A percentile compares a stretch with the other conserved stretches of the same genome.
phyloP scores from a whole-genome alignment of 2,329 filamentous ascomycete species.

The Penicillium hordei region DNA sequence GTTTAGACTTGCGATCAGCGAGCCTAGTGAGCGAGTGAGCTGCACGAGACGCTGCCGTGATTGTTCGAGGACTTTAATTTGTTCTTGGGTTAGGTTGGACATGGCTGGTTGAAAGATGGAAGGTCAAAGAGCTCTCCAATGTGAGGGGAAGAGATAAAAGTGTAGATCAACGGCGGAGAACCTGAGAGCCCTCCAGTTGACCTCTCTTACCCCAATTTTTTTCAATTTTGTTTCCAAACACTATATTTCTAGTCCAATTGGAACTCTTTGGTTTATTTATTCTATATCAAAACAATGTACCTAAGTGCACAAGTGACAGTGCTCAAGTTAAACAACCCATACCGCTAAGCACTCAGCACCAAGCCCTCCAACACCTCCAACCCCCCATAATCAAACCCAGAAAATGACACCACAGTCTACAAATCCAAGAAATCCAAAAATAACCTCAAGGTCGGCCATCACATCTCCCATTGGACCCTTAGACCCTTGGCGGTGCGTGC shows the following conservation, averaged over 20 bases:
- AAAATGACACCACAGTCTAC: neutral
- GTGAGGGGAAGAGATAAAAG: conserved; percentile 5
- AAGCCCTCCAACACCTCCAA: neutral
- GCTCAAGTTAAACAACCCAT: neutral
- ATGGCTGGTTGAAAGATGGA: conserved; percentile 24
- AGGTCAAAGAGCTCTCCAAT: conserved; percentile 1
- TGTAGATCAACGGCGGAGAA: neutral
- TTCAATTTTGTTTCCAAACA: too few relatives aligned
- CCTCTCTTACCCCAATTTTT: neutral
- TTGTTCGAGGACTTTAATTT: conserved; percentile 66
- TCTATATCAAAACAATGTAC: neutral
- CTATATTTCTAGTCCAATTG: too few relatives aligned
- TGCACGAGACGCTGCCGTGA: conserved; percentile 67
- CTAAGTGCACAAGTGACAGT: neutral
- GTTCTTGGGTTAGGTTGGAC: conserved; percentile 41
- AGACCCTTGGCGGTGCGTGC: conserved; percentile 21
- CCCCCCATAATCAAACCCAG: neutral
- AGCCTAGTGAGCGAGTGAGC: conserved; percentile 66
- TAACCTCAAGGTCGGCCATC: conserved; percentile 5
- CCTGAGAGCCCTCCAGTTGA: neutral
- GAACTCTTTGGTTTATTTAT: neutral
- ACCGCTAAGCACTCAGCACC: neutral
- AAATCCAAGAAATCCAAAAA: conserved; percentile 17
- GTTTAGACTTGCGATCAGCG: conserved; percentile 61
- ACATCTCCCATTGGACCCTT: conserved; percentile 5